Evolutionary conservation across 2,329 filamentous ascomycete genomes (phyloP), one percentile per base, ranked within the genome.

Genomic region (Penicillium sp.): DNA sequence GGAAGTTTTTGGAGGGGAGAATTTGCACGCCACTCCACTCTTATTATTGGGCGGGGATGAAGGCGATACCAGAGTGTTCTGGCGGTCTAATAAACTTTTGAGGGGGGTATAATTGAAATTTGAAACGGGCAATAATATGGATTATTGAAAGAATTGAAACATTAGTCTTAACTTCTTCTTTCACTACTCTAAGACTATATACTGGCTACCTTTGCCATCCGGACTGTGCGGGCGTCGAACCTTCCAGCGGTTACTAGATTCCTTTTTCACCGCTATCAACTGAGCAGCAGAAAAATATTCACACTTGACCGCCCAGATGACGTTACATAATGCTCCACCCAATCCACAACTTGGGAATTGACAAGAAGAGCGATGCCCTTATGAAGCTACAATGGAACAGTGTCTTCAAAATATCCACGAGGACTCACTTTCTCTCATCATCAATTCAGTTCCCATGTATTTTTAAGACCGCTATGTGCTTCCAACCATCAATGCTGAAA

Each of bases 1-100:
- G 65, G 64, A 69, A 68, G 53, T 58, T 53, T 53, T 59, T 59
- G 57, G 66, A 65, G 68, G 68, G 70, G 69, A 72, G 68, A 74
- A 73, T 75, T 75, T 73, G 71, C 72, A 73, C 64, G 68, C 63
- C 65, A 71, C 68, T 70, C 65, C 68, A 72, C 70, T 71, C 68
- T 67, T 69, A 67, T 68, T 67, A 62, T 61, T 60, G 61, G 39
- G 61, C 50, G 70, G 63, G 68, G 65, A 58, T 63, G 63, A 63
- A 68, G 66, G 65, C 59, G 60, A 63, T 60, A 59, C 48, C 48
- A 53, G 45, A 27, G 56, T 63, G 52, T 57, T 68, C 63, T 58
- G 61, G 62, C 65, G 67, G 63, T 65, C 64, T 68, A 63, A 33
- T 29, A 48, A 56, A 48, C 48, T 60, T 60, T 59, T 58, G 11